Conservation (phyloP, 2,329 filamentous ascomycete species). For the Aspergillus ibericus region DNA sequence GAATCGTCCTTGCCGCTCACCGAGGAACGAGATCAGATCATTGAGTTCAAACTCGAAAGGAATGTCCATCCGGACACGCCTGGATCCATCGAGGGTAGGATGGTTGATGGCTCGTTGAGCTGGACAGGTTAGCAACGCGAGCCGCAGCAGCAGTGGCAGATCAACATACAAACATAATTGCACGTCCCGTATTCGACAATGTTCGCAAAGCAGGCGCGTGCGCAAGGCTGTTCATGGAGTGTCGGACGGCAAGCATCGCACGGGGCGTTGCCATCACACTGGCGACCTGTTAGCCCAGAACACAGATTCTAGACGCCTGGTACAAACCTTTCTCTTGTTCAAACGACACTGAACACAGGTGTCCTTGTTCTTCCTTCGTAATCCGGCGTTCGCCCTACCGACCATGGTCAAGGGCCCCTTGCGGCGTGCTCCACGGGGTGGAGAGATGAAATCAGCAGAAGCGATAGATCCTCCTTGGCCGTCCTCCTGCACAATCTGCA, state of each 20-base stretch:
- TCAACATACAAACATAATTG: slow-evolving; percentile 46
- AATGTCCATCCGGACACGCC: slow-evolving; percentile 42
- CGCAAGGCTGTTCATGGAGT: slow-evolving; percentile 46
- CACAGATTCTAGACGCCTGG: not conserved
- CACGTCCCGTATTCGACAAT: slow-evolving; percentile 47
- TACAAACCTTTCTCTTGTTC: slow-evolving; percentile 45
- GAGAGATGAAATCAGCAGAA: slow-evolving; percentile 43
- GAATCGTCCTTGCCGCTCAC: slow-evolving; percentile 42
- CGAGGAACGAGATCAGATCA: slow-evolving; percentile 38
- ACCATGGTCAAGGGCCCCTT: slow-evolving; percentile 43
- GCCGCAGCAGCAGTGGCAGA: not conserved
- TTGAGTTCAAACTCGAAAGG: slow-evolving; percentile 42
- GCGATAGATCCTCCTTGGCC: slow-evolving; percentile 44
- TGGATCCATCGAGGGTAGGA: slow-evolving; percentile 35
- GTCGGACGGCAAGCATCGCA: slow-evolving; percentile 45
- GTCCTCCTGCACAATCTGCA: slow-evolving; percentile 48
- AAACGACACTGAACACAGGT: slow-evolving; percentile 47
- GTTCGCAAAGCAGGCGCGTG: slow-evolving; percentile 45
- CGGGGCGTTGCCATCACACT: slow-evolving; percentile 46
- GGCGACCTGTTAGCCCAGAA: not conserved
- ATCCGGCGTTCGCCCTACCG: slow-evolving; percentile 42
- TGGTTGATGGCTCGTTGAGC: slow-evolving; percentile 48
- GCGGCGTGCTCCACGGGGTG: slow-evolving; percentile 43
- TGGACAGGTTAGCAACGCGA: slow-evolving; percentile 26
- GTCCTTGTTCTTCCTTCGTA: slow-evolving; percentile 46